Evolutionary conservation across 164 flowering plant genomes (phyloP).

Genomic region (Warburgia ugandensis): DNA sequence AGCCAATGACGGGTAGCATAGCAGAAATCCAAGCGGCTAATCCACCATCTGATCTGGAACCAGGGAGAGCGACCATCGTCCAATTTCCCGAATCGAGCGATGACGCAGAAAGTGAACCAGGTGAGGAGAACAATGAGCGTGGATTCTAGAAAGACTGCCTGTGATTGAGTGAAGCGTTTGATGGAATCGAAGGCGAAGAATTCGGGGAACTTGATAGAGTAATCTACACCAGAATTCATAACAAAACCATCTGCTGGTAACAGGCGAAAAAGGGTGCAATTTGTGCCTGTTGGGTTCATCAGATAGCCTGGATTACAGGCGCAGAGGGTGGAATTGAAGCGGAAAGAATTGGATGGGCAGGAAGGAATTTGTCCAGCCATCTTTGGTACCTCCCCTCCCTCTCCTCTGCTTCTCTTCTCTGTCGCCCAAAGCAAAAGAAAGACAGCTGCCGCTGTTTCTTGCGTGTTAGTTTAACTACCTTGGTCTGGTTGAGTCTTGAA

Average conservation of each 20-base stretch:
- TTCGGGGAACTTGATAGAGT: slow-evolving; percentile 41
- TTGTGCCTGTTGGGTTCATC: slow-evolving; percentile 19
- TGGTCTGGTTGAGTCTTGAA: no score
- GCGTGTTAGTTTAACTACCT: no score
- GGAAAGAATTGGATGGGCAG: slow-evolving; percentile 55
- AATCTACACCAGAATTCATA: slow-evolving; percentile 43
- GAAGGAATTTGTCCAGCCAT: no score
- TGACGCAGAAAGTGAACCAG: slow-evolving; percentile 61
- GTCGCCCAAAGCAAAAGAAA: no score
- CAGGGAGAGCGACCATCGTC: slow-evolving; percentile 47
- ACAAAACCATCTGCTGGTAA: slow-evolving; percentile 14
- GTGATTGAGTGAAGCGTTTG: slow-evolving; percentile 38
- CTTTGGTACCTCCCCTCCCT: no score
- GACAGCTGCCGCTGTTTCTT: no score
- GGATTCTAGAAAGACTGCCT: slow-evolving; percentile 32
- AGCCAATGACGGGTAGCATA: slow-evolving; percentile 93
- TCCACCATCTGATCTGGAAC: slow-evolving; percentile 83
- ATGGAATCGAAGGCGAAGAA: slow-evolving; percentile 63
- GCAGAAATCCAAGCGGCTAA: slow-evolving; percentile 75
- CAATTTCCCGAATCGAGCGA: slow-evolving; percentile 44
- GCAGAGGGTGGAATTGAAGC: slow-evolving; percentile 58
- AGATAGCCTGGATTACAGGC: slow-evolving; percentile 63
- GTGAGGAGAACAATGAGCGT: slow-evolving; percentile 46
- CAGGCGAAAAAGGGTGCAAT: slow-evolving; percentile 35
- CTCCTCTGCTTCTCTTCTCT: no score